A percentile compares a stretch with the other conserved stretches of the same genome.
Evolutionary conservation across 352 stramenopile genomes (phyloP).

Genomic region (Pythium angustatum): DNA sequence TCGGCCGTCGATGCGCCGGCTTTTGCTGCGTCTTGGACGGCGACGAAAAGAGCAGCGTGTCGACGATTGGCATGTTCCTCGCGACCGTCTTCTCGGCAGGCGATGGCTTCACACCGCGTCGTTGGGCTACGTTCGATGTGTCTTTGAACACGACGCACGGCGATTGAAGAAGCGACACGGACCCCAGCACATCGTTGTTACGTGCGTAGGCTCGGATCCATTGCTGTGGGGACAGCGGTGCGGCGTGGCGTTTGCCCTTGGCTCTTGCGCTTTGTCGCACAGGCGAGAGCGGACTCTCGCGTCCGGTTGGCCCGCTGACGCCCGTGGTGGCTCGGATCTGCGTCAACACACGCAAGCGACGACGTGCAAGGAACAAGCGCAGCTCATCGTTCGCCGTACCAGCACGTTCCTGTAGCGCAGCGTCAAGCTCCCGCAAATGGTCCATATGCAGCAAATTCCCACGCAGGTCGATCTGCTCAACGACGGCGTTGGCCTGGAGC

Average conservation of each 20-base stretch:
- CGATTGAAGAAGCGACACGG: constrained; percentile 20
- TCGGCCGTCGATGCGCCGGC: constrained; percentile 1
- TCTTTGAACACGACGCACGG: constrained; percentile 22
- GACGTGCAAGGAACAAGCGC: constrained; percentile 48
- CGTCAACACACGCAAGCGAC: constrained; percentile 31
- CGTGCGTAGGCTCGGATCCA: constrained; percentile 39
- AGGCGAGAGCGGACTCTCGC: constrained; percentile 3
- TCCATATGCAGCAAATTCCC: constrained; percentile 62
- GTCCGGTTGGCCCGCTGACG: background rate
- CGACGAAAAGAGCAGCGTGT: background rate
- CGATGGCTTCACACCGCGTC: background rate
- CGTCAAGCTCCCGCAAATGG: constrained; percentile 34
- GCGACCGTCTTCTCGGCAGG: background rate
- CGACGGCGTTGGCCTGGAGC: constrained; percentile 43
- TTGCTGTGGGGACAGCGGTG: constrained; percentile 48
- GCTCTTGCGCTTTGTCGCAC: constrained; percentile 3
- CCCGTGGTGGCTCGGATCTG: background rate
- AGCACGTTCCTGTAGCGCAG: constrained; percentile 35
- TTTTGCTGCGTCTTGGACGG: constrained; percentile 21
- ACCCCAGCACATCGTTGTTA: background rate
- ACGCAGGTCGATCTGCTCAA: constrained; percentile 46
- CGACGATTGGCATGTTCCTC: background rate
- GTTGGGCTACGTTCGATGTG: background rate
- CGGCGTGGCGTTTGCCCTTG: constrained; percentile 19
- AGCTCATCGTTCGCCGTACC: constrained; percentile 38